Conservation (phyloP, 2,329 filamentous ascomycete genomes). For the Rutstroemia sp. region DNA sequence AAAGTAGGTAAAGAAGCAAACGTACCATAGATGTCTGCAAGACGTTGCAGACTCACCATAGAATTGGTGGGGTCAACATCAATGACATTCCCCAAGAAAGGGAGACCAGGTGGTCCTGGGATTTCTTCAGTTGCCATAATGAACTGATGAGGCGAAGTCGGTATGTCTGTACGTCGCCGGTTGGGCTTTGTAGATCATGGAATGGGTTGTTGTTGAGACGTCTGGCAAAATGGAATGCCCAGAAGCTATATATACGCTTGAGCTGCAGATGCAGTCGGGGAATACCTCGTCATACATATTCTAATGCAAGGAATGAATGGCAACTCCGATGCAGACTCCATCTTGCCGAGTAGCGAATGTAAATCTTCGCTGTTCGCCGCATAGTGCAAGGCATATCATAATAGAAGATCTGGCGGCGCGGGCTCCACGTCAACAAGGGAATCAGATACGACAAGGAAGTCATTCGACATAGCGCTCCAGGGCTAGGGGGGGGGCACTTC, state of each 20-base stretch:
- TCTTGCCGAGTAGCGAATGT: not conserved
- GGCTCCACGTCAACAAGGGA: too few species aligned
- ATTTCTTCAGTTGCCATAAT: slow-evolving; percentile 14
- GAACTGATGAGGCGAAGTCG: not conserved
- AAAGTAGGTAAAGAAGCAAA: not conserved
- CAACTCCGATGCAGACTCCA: not conserved
- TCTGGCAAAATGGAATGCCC: too few species aligned
- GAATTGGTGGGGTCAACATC: slow-evolving; percentile 56
- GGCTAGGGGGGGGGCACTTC: too few species aligned
- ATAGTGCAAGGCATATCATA: too few species aligned
- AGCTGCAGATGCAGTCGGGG: not conserved
- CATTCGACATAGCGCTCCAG: too few species aligned
- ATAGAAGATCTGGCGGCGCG: too few species aligned
- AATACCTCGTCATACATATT: too few species aligned
- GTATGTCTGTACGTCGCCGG: not conserved
- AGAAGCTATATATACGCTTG: too few species aligned
- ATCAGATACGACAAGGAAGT: too few species aligned
- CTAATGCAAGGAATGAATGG: not conserved
- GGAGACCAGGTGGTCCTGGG: slow-evolving; percentile 16
- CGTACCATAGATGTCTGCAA: slow-evolving; percentile 61
- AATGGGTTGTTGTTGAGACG: not conserved
- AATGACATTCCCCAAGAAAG: slow-evolving; percentile 35
- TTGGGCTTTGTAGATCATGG: not conserved
- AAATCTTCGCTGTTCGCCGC: not conserved
- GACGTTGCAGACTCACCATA: slow-evolving; percentile 43